phyloP scores from a whole-genome alignment of 2,329 filamentous ascomycete genomes.

The Orbilia ellipsospora region DNA sequence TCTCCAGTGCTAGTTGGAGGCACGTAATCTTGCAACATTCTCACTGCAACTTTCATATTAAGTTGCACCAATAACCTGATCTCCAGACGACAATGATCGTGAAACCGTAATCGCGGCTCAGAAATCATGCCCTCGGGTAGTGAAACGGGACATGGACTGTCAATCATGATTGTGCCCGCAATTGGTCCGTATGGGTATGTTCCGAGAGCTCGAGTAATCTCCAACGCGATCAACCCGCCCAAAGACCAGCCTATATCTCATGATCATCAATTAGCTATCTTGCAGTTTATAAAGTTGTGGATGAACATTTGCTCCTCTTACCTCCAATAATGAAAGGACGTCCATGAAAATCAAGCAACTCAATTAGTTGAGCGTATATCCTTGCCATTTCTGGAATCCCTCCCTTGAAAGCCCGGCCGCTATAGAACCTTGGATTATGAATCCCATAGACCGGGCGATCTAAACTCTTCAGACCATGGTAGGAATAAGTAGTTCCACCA shows the following conservation, averaged over 20 bases:
- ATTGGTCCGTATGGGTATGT: constrained; percentile 34
- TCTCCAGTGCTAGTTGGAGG: constrained; percentile 16
- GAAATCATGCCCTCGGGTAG: not conserved
- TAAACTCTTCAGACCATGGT: constrained; percentile 55
- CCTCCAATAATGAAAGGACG: constrained; percentile 56
- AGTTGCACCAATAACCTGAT: constrained; percentile 19
- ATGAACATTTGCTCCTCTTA: constrained; percentile 10
- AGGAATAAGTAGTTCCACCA: constrained; percentile 61
- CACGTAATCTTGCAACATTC: constrained; percentile 12
- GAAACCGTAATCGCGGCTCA: constrained; percentile 16
- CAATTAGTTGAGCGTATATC: constrained; percentile 54
- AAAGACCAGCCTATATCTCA: constrained; percentile 79
- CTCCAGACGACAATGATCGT: constrained; percentile 19
- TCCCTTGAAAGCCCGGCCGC: constrained; percentile 48
- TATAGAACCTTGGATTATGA: constrained; percentile 57
- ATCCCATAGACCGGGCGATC: constrained; percentile 55
- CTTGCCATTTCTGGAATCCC: constrained; percentile 57
- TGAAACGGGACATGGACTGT: constrained; percentile 18
- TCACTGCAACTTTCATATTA: constrained; percentile 29
- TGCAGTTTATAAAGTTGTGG: not conserved
- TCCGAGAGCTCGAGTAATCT: constrained; percentile 65
- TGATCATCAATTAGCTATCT: constrained; percentile 66
- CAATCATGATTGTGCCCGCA: constrained; percentile 36
- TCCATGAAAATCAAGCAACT: constrained; percentile 41
- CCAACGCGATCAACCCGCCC: constrained; percentile 77